Conservation (phyloP, 179 eudicot species). For the Vitellaria paradoxa region DNA sequence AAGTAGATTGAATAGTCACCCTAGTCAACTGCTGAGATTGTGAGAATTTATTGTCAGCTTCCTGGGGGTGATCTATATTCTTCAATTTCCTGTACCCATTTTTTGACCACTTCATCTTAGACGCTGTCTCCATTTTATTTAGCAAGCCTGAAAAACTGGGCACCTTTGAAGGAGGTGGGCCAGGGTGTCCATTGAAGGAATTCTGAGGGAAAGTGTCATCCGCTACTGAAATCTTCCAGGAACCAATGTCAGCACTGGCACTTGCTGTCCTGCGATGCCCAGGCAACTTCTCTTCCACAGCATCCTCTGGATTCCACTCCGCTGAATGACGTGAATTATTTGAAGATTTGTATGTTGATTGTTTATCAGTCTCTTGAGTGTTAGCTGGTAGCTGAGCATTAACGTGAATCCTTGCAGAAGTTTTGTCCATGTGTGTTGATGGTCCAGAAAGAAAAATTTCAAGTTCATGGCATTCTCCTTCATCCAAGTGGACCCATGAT, state of each 20-base stretch:
- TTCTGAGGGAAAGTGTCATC: conserved; percentile 38
- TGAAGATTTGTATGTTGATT: conserved; percentile 18
- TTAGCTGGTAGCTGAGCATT: conserved; percentile 21
- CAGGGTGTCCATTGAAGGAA: conserved; percentile 31
- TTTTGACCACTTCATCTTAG: conserved; percentile 60
- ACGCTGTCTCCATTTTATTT: conserved; percentile 52
- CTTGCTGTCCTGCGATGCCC: conserved; percentile 67
- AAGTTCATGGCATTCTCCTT: conserved; percentile 82
- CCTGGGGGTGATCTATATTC: conserved; percentile 42
- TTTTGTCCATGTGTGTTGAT: conserved; percentile 22
- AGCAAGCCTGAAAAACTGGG: conserved; percentile 61
- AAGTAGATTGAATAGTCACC: conserved; percentile 31
- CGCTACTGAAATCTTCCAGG: conserved; percentile 54
- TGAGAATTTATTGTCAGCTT: conserved; percentile 41
- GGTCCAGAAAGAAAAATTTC: conserved; percentile 70
- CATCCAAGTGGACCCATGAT: conserved; percentile 83
- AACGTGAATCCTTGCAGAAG: conserved; percentile 13
- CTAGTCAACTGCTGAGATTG: conserved; percentile 40
- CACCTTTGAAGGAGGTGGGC: conserved; percentile 48
- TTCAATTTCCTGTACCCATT: conserved; percentile 50
- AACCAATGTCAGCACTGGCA: conserved; percentile 58
- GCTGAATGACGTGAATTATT: conserved; percentile 37
- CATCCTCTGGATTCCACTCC: conserved; percentile 28
- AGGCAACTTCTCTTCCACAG: conserved; percentile 28
- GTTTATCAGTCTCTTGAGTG: conserved; percentile 20